A percentile compares a stretch with the other conserved stretches of the same genome.
Evolutionary conservation across 805 yeast species (phyloP).

Genomic region (Kodamaea leandrae): DNA sequence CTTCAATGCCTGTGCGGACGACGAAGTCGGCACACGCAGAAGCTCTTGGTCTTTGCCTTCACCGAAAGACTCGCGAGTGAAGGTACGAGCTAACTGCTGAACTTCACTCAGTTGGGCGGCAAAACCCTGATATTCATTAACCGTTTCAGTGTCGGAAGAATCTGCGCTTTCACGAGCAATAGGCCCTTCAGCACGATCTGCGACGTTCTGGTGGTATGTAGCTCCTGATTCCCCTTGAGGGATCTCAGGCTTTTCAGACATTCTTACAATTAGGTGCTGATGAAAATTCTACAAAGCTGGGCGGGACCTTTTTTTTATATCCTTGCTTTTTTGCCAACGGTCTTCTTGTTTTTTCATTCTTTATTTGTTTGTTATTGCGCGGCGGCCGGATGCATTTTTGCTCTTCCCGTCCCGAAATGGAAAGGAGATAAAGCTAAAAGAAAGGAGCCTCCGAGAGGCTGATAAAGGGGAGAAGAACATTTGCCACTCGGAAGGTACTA

Average conservation of each 20-base stretch:
- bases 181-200: not conserved
- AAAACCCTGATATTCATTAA: conserved; percentile 16
- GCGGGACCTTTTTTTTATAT: not conserved
- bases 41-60: conserved; percentile 5
- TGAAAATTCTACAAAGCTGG: too few species aligned
- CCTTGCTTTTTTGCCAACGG: too few species aligned
- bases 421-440: too few species aligned
- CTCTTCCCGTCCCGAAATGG: too few species aligned
- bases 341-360: too few species aligned
- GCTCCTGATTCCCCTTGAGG: not conserved
- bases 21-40: conserved; percentile 12
- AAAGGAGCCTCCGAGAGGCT: too few species aligned
- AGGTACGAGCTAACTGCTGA: conserved; percentile 25
- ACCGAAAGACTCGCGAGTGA: conserved; percentile 14
- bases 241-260: too few species aligned
- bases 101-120: conserved; percentile 14
- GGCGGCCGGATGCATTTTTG: too few species aligned
- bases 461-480: too few species aligned
- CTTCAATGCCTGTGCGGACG: conserved; percentile 25
- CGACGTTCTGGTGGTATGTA: not conserved
- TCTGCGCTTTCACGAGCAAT: not conserved
- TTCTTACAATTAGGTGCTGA: too few species aligned
- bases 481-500: too few species aligned
- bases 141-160: conserved; percentile 13
- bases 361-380: too few species aligned